These are phyloP conservation scores for Rosa chinensis DNA, from an alignment of 306 rosid species.

Conservation along the genomic window DNA sequence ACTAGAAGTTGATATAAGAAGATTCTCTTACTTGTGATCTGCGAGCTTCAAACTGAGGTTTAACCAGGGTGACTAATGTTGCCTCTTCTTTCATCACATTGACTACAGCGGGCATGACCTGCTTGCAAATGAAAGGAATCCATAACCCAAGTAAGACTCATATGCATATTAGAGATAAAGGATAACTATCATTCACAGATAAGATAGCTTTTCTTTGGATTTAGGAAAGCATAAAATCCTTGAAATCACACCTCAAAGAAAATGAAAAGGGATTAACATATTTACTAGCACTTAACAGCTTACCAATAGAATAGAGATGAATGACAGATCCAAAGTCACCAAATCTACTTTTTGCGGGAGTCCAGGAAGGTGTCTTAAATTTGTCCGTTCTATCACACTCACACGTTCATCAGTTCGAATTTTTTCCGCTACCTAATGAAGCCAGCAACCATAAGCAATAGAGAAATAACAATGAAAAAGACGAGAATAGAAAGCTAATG, in stretches of 20 bases:
- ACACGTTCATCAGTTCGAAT: constrained; percentile 79
- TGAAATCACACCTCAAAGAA: background rate
- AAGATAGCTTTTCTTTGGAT: background rate
- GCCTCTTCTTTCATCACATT: constrained; percentile 81
- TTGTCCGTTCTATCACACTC: constrained; percentile 79
- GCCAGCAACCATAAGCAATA: constrained; percentile 17
- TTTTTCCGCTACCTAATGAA: constrained; percentile 79
- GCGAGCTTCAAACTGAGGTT: constrained; percentile 93
- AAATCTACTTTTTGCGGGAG: constrained; percentile 91
- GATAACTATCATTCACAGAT: background rate
- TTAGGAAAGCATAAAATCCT: background rate
- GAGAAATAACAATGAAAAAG: background rate
- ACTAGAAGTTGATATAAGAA: constrained; percentile 5
- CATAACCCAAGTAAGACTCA: background rate
- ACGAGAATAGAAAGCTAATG: background rate
- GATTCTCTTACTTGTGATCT: constrained; percentile 72
- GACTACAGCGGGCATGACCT: constrained; percentile 97
- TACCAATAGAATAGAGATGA: constrained; percentile 94
- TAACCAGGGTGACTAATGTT: constrained; percentile 75
- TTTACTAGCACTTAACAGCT: constrained; percentile 30
- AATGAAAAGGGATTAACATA: background rate
- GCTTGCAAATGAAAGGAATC: constrained; percentile 3
- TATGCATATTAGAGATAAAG: background rate
- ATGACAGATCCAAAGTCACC: constrained; percentile 91
- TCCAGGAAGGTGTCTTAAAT: constrained; percentile 76